Evolutionary conservation across 768 basidiomycete genomes (phyloP), one percentile per base, ranked within the genome.

Genomic region (Chalciporus piperatus): DNA sequence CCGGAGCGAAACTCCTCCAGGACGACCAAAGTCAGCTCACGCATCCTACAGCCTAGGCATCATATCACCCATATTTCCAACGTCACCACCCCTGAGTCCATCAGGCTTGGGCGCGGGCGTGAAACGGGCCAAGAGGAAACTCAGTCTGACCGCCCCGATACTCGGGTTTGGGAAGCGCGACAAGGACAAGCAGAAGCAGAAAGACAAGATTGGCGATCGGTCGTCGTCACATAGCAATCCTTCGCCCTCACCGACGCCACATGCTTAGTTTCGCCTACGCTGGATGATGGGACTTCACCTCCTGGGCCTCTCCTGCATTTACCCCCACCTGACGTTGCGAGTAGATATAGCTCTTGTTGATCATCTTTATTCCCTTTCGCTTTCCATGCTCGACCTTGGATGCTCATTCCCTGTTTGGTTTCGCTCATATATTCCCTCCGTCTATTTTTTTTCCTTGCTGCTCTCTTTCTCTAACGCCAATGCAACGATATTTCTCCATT

Each of bases 81-180:
- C 58, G 22, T n/a, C 35, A 16, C 59, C 64, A 11, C 52, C 54
- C 2, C 54, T 48, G 49, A 64, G 61, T 37, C 54, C 48, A 20
- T 50, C 60, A 17, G 59, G 49, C 39, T 50, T 61, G 7, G 35
- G 35, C 6, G 16, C 35, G 6, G 35, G 35, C n/a, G 54, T 70
- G 50, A 79, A 71, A 28, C 48, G 48, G 38, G 72, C 80, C 52
- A 76, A 72, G 60, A 74, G 86, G 49, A 89, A 90, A 71, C 67
- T 90, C 68, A 90, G 88, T 64, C 65, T 89, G 50, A 77, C 77
- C 20, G 75, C 79, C 45, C 81, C 83, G 44, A 80, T 82, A 58
- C 70, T 79, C 2, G 73, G 71, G 44, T 79, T 88, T 55, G 62
- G 79, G 75, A 71, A 77, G 75, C 66, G 78, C 64, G 79, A 83